Evolutionary conservation across 495 filamentous ascomycete species (phyloP), one percentile per base, ranked within the genome.

Genomic region (Physcia stellaris): DNA sequence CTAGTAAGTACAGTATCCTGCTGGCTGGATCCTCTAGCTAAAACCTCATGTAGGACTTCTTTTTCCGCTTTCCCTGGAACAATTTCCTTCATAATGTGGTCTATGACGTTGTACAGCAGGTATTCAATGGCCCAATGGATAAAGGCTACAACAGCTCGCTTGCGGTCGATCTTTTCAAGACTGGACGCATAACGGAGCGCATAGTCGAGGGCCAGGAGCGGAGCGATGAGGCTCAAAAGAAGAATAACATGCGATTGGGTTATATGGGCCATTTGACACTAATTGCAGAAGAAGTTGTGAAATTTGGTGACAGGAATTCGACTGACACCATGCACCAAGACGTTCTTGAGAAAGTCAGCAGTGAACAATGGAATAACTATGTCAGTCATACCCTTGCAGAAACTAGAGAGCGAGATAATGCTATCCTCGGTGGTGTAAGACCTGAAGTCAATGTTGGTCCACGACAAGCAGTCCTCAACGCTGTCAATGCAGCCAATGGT

Each of bases 61-160:
- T 99, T 64, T 99, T 96, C 68, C 78, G 76, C 38, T 96, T 96
- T 57, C 92, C 90, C 3, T 99, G 90, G 90, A 99, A 99, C 54
- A 99, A 99, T 57, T 99, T 99, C 53, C 73, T 99, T 17, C 90
- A 99, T 58, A 99, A 99, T 60, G 90, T 99, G 30, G 90, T 99
- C 18, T 99, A 99, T 56, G 90, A 99, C 56, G 86, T 99, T 45
- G 81, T 99, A 10, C 90, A 99, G 56, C 90, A 99, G 62, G 92
- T 99, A 0, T 98, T 99, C 61, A 99, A 99, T 52, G 90, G 92
- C 0, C 83, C 83, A 10, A 94, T 99, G 83, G 87, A 95, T 46
- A 79, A 86, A 37, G 86, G 90, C 11, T 95, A 77, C 56, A 99
- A 99, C 59, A 79, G 84, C 6, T 77, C 75, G 29, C 70, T 99